Evolutionary conservation across 2,329 filamentous ascomycete genomes (phyloP), one percentile per base, ranked within the genome.

Genomic region (Chalaropsis ovoidea): DNA sequence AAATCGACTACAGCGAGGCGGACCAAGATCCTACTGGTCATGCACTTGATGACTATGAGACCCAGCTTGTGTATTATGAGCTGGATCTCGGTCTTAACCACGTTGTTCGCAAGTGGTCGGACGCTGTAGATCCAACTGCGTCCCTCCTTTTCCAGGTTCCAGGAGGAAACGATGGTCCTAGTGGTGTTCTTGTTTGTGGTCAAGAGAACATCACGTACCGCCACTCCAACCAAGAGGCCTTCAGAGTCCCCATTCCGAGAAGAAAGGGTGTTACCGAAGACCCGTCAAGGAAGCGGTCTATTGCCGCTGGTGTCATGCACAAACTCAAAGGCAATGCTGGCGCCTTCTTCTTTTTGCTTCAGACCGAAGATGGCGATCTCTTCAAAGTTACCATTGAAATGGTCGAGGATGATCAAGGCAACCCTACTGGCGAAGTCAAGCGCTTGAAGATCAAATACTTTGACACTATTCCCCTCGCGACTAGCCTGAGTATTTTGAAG

Each of bases 341-440:
- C 35, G 91, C 92, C 1, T 99, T 99, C 77, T 99, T 99, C 79
- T 96, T 97, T 74, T 82, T 99, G 2, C 78, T 99, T 0, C 94
- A 99, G 74, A 91, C 89, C 0, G 94, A 99, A 67, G 95, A 99
- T 74, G 94, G 94, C n/a, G 95, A 99, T 74, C 80, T 99, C 6
- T 97, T 99, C 81, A 97, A 97, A 74, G 83, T 97, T 62, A 96
- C 88, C 0, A 86, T 99, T 68, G 91, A 96, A 69, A 93, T 96
- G 86, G 82, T 86, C 10, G 87, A 92, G 70, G 89, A 95, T 70
- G 83, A 87, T 0, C 83, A 88, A 60, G 90, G 88, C 13, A 86
- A 90, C 67, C 80, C 86, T 0, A 93, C 89, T 0, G 88, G 88
- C 39, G 89, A 94, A 72, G 92, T 97, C 1, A 84, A 83, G 71